Evolutionary conservation across 257 asterid species (phyloP), one percentile per base, ranked within the genome.

Genomic region (Solanum ossicruentum): DNA sequence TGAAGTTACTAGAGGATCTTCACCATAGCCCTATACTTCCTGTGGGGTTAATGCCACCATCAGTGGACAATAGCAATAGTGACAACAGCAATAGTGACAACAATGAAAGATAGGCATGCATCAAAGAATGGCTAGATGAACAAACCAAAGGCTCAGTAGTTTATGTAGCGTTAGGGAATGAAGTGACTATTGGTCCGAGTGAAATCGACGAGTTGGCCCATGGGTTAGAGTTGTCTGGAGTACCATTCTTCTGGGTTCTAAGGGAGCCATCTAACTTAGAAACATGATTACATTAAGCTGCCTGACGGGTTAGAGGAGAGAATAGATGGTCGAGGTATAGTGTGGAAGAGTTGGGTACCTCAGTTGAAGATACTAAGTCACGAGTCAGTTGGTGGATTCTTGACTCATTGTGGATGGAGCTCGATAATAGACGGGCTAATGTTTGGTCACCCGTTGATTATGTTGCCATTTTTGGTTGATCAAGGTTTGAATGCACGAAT

Each of bases 401-500:
- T 77, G 23, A 77, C 82, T 26, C 82, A 75, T 16, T 51, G 63
- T 77, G 63, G 82, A 88, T 86, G 91, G 91, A 73, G 89, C 65
- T 88, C 88, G 4, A n/a, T 80, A 12, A 87, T 86, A 10, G 93
- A 87, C 79, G 91, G 88, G 39, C 67, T 90, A 6, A 45, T 12
- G 69, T 69, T 87, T 13, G 92, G 91, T 16, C 79, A 43, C 12
- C 84, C 90, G 2, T 84, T 88, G 20, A 84, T 88, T 4, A 88
- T 88, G 91, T 45, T 88, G 87, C 92, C 90, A 0, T 86, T 89
- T 58, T 66, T 41, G 79, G 88, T 45, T 15, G 90, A 91, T 36
- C 89, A 87, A 86, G 92, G 91, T 21, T 32, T 88, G 65, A 88
- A 77, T 84, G 89, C 91, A 39, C 84, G 91, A 75, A 84, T 83